A percentile compares a stretch with the other conserved stretches of the same genome.
phyloP scores from a whole-genome alignment of 2,329 filamentous ascomycete genomes.

The Cordyceps farinosa region DNA sequence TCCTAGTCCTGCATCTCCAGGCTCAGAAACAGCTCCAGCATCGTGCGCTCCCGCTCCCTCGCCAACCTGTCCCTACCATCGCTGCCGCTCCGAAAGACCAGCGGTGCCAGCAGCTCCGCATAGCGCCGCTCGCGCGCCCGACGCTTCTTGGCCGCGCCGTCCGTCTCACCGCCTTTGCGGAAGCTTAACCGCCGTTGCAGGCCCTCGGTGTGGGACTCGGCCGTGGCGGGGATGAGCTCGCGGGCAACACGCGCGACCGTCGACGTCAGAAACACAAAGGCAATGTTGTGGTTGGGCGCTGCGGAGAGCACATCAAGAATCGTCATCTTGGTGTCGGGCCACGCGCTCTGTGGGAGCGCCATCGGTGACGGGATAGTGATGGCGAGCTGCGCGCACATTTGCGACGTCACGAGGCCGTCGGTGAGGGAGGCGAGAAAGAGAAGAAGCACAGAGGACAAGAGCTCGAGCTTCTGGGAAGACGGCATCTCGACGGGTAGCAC shows the following conservation, averaged over 20 bases:
- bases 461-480: constrained; percentile 67
- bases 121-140: constrained; percentile 58
- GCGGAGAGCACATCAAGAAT: constrained; percentile 71
- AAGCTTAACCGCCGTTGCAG: constrained; percentile 47
- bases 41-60: constrained; percentile 61
- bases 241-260: constrained; percentile 59
- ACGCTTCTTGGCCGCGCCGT: constrained; percentile 38
- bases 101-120: constrained; percentile 61
- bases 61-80: constrained; percentile 51
- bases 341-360: constrained; percentile 26
- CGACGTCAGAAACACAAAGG: constrained; percentile 81
- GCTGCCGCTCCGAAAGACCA: constrained; percentile 55
- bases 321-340: constrained; percentile 43
- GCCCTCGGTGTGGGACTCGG: constrained; percentile 28
- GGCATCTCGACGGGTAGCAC: constrained; percentile 61
- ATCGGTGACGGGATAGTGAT: constrained; percentile 46
- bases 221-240: constrained; percentile 43
- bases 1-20: constrained; percentile 33
- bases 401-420: constrained; percentile 72
- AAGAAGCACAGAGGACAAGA: constrained; percentile 66
- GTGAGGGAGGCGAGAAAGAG: constrained; percentile 70
- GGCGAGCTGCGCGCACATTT: constrained; percentile 68
- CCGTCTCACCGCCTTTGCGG: constrained; percentile 18
- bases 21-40: constrained; percentile 65
- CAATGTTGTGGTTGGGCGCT: constrained; percentile 77